Percentiles rank a stretch among this genome's conserved stretches.
phyloP scores from a whole-genome alignment of 169 alveolate species.

The Cyclospora cayetanensis region DNA sequence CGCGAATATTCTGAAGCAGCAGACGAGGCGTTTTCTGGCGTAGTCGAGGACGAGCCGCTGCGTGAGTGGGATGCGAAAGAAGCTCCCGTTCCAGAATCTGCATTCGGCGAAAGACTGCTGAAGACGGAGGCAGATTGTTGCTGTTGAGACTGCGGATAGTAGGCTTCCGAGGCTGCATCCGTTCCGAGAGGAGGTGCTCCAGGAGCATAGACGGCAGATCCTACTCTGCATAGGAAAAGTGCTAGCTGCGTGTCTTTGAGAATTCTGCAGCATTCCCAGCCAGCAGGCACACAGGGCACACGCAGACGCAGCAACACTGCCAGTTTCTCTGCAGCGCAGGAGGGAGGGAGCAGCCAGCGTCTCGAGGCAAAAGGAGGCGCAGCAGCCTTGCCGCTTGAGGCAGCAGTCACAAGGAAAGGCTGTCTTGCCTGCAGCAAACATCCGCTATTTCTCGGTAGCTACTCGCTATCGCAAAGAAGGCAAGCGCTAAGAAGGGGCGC shows the following conservation, averaged over 20 bases:
- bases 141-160: not conserved
- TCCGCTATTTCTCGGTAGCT: slow-evolving; percentile 8
- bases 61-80: not conserved
- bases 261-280: slow-evolving; percentile 51
- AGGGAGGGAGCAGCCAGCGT: not conserved
- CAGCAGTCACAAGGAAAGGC: not conserved
- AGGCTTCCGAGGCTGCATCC: slow-evolving; percentile 2
- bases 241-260: slow-evolving; percentile 67
- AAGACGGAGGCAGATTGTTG: not conserved
- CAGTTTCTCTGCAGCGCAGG: not conserved
- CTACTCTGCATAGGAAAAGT: slow-evolving; percentile 57
- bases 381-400: not conserved
- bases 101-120: too few species aligned
- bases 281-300: not conserved
- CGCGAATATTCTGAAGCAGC: slow-evolving; percentile 55
- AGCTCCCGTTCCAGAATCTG: not conserved
- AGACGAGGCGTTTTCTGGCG: not conserved
- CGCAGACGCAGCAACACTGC: slow-evolving; percentile 23
- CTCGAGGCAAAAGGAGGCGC: not conserved
- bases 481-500: slow-evolving; percentile 39
- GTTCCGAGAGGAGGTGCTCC: slow-evolving; percentile 34
- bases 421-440: not conserved
- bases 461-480: slow-evolving; percentile 38
- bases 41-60: slow-evolving; percentile 1
- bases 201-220: slow-evolving; percentile 13